These are phyloP conservation scores for Phytophthora tubulina DNA, from an alignment of 352 stramenopile species.

Conservation along the genomic window DNA sequence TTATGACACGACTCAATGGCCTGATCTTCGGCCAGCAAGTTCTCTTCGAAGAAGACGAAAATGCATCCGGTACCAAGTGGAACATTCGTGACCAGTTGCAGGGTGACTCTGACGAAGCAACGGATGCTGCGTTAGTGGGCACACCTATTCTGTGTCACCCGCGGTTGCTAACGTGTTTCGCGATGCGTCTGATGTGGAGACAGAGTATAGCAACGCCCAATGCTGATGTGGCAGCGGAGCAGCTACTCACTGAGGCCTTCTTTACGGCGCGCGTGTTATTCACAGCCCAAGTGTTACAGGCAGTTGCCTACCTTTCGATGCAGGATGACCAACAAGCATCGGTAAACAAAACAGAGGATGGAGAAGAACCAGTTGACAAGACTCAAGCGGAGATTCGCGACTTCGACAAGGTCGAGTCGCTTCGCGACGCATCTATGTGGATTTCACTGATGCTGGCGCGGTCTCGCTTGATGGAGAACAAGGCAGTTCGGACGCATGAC, in stretches of 20 bases:
- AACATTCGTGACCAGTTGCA: conserved; percentile 15
- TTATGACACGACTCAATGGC: conserved; percentile 58
- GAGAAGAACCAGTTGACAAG: conserved; percentile 8
- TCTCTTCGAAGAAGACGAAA: conserved; percentile 74
- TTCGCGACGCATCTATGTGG: conserved; percentile 68
- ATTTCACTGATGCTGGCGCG: conserved; percentile 57
- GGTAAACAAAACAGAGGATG: conserved; percentile 1
- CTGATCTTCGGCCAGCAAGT: conserved; percentile 81
- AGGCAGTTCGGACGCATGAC: not conserved
- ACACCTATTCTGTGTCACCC: conserved; percentile 63
- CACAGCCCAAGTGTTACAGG: conserved; percentile 68
- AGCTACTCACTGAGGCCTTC: conserved; percentile 64
- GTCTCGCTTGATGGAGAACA: conserved; percentile 46
- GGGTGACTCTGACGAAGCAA: conserved; percentile 30
- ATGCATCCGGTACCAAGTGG: conserved; percentile 23
- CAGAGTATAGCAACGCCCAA: conserved; percentile 45
- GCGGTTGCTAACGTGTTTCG: conserved; percentile 63
- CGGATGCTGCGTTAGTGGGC: conserved; percentile 36
- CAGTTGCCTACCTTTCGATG: conserved; percentile 53
- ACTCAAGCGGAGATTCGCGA: conserved; percentile 39
- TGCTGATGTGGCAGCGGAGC: conserved; percentile 41
- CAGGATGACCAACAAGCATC: conserved; percentile 17
- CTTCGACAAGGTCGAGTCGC: conserved; percentile 66
- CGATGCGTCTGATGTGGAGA: conserved; percentile 58
- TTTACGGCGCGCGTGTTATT: conserved; percentile 67